Evolutionary conservation across 2,329 filamentous ascomycete genomes (phyloP).

Genomic region (Amesomyces nigricolor): DNA sequence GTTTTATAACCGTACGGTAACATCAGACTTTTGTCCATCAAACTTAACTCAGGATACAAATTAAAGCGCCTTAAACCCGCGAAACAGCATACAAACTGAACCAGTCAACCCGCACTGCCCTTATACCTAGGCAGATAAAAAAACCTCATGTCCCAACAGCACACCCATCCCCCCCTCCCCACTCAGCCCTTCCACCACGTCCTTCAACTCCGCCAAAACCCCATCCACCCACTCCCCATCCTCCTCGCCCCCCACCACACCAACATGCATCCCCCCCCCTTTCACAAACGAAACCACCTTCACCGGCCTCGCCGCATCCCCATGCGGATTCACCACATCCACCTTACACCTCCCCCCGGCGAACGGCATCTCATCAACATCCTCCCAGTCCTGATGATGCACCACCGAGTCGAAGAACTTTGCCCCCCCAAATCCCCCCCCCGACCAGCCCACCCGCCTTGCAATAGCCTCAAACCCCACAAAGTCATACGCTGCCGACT

Average conservation of each 20-base stretch:
- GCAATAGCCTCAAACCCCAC: constrained; percentile 50
- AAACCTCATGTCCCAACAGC: neutral
- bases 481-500: constrained; percentile 46
- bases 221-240: constrained; percentile 34
- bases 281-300: constrained; percentile 42
- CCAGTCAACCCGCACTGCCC: neutral
- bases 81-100: neutral
- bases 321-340: constrained; percentile 33
- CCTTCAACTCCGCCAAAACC: constrained; percentile 31
- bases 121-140: neutral
- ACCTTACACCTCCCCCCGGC: constrained; percentile 28
- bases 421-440: constrained; percentile 23
- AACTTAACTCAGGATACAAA: no score
- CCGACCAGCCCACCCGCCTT: constrained; percentile 38
- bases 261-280: constrained; percentile 36
- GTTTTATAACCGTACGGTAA: no score
- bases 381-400: constrained; percentile 44
- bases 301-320: constrained; percentile 37
- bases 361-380: constrained; percentile 40
- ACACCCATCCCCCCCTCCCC: neutral
- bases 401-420: constrained; percentile 50
- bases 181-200: constrained; percentile 16
- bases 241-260: constrained; percentile 40
- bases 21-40: no score
- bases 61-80: neutral